Percentiles rank a stretch among this genome's conserved stretches.
These are phyloP conservation scores for Epichloe baconii DNA, from an alignment of 2,329 filamentous ascomycete genomes.

Conservation along the genomic window DNA sequence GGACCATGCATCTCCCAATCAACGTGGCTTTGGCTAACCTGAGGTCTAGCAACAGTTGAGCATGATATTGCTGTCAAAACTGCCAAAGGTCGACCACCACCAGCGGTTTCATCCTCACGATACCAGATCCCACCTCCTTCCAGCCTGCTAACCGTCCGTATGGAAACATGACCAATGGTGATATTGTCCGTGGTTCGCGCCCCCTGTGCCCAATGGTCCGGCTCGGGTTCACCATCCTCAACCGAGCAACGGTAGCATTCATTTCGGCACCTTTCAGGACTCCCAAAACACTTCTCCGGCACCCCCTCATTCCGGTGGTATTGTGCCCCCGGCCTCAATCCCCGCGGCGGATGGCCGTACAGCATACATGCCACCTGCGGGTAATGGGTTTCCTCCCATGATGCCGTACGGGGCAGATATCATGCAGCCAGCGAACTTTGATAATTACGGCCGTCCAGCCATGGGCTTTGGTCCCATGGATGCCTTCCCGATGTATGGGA, in stretches of 20 bases:
- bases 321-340: constrained; percentile 36
- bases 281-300: constrained; percentile 47
- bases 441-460: constrained; percentile 24
- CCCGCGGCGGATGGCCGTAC: constrained; percentile 20
- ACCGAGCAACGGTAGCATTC: constrained; percentile 40
- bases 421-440: constrained; percentile 21
- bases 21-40: constrained; percentile 3
- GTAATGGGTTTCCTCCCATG: constrained; percentile 25
- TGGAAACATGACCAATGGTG: constrained; percentile 19
- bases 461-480: constrained; percentile 23
- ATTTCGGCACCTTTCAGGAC: constrained; percentile 41
- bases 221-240: constrained; percentile 35
- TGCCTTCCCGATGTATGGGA: constrained; percentile 19
- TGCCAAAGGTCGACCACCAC: constrained; percentile 16
- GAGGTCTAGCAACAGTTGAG: constrained; percentile 6
- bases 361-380: constrained; percentile 19
- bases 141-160: constrained; percentile 22
- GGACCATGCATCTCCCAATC: no score
- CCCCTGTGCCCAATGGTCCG: constrained; percentile 20
- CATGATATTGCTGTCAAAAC: constrained; percentile 5
- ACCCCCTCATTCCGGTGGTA: constrained; percentile 35
- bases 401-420: constrained; percentile 23
- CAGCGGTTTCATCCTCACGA: constrained; percentile 20
- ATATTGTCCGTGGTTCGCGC: constrained; percentile 19
- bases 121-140: constrained; percentile 32